Percentiles rank a stretch among this genome's conserved stretches.
phyloP scores from a whole-genome alignment of 1,284 basidiomycete species.

The Blastosporella zonata region DNA sequence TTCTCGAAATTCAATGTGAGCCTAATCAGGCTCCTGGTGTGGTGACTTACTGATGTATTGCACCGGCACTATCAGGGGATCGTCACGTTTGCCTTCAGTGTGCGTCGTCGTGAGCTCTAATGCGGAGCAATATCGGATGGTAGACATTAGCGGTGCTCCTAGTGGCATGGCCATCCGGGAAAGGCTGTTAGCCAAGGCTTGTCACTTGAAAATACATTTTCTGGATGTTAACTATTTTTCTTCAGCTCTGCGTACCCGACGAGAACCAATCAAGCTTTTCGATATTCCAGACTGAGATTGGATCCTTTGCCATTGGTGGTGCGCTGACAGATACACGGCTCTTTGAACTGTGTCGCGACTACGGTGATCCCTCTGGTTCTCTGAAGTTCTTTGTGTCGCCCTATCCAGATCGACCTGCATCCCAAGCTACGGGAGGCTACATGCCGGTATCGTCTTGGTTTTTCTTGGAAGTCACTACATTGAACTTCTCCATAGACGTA shows the following conservation, averaged over 20 bases:
- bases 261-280: slow-evolving; percentile 62
- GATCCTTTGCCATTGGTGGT: slow-evolving; percentile 58
- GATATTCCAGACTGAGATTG: slow-evolving; percentile 74
- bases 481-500: slow-evolving; percentile 6
- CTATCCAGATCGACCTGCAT: slow-evolving; percentile 36
- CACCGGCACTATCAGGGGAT: slow-evolving; percentile 19
- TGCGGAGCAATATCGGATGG: slow-evolving; percentile 43
- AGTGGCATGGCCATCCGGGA: slow-evolving; percentile 43
- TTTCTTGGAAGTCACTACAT: background rate
- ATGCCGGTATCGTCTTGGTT: slow-evolving; percentile 15
- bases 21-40: background rate
- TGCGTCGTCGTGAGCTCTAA: slow-evolving; percentile 44
- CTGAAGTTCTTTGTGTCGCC: slow-evolving; percentile 69
- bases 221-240: background rate
- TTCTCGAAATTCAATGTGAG: slow-evolving; percentile 15
- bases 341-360: slow-evolving; percentile 57
- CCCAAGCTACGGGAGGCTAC: slow-evolving; percentile 15
- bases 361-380: slow-evolving; percentile 62
- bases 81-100: slow-evolving; percentile 26
- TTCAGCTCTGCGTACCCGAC: slow-evolving; percentile 70
- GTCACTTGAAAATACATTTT: background rate
- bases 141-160: slow-evolving; percentile 42
- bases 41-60: background rate
- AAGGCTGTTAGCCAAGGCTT: slow-evolving; percentile 41
- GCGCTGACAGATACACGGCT: slow-evolving; percentile 59